These are phyloP conservation scores for Dioscorea cayenensis DNA, from an alignment of 116 monocot genomes.

Conservation along the genomic window DNA sequence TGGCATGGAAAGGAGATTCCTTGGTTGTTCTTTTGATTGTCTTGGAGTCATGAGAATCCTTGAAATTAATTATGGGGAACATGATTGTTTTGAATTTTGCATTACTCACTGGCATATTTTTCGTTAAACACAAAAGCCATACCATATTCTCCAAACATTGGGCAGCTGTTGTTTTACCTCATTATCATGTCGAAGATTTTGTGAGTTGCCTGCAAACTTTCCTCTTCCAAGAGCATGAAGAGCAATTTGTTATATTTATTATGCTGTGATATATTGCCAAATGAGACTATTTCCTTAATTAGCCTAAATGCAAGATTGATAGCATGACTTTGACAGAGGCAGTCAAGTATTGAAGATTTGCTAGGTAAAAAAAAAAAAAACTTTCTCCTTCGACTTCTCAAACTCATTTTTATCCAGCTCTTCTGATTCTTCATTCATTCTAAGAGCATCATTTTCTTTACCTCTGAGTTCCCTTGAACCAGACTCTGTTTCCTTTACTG, in stretches of 20 bases:
- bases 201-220: constrained; percentile 13
- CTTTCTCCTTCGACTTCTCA: constrained; percentile 18
- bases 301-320: constrained; percentile 19
- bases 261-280: constrained; percentile 21
- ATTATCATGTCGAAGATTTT: constrained; percentile 24
- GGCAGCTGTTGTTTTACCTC: constrained; percentile 21
- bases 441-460: constrained; percentile 37
- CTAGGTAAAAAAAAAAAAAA: constrained; percentile 31
- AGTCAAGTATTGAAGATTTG: constrained; percentile 17
- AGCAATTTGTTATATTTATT: constrained; percentile 23
- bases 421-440: constrained; percentile 29
- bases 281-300: constrained; percentile 28
- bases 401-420: constrained; percentile 18
- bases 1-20: no score
- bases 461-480: constrained; percentile 60
- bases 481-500: constrained; percentile 53
- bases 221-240: constrained; percentile 9
- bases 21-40: no score
- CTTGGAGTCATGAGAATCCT: no score
- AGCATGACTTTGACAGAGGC: constrained; percentile 9
- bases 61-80: no score
- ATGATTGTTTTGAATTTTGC: no score
- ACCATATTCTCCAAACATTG: constrained; percentile 22
- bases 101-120: constrained; percentile 8
- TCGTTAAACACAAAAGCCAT: constrained; percentile 21